A percentile compares a stretch with the other conserved stretches of the same genome.
phyloP scores from a whole-genome alignment of 192 early-diverging fungal genomes.

The Coemansia sp. region DNA sequence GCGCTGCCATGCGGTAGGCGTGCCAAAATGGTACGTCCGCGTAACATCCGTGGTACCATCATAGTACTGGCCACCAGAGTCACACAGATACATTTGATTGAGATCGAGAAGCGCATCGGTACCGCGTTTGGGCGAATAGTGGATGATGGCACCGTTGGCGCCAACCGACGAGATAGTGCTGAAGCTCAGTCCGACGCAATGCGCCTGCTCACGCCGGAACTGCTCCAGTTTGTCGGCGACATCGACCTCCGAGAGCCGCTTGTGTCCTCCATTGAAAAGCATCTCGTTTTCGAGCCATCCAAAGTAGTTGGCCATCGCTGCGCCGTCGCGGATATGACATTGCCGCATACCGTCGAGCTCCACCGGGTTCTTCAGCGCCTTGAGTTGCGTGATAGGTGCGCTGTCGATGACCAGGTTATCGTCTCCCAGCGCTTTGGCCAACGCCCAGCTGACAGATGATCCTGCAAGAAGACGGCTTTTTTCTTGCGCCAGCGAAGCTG shows the following conservation, averaged over 20 bases:
- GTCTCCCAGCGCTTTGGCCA: conserved; percentile 72
- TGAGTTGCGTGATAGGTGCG: conserved; percentile 76
- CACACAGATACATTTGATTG: conserved; percentile 86
- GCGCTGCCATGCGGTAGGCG: conserved; percentile 80
- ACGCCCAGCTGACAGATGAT: conserved; percentile 67
- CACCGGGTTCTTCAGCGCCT: conserved; percentile 89
- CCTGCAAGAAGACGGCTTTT: conserved; percentile 65
- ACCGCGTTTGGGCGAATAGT: conserved; percentile 89
- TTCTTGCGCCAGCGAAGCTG: conserved; percentile 6
- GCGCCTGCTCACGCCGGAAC: conserved; percentile 70
- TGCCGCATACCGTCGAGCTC: conserved; percentile 93
- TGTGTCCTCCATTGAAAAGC: conserved; percentile 58
- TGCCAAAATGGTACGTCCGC: conserved; percentile 88
- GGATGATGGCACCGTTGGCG: conserved; percentile 96
- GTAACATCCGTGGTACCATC: conserved; percentile 99
- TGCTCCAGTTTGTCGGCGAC: conserved; percentile 82
- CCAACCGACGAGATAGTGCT: conserved; percentile 96
- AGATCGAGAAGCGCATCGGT: conserved; percentile 73
- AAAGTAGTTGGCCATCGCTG: conserved; percentile 83
- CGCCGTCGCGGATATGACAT: conserved; percentile 87
- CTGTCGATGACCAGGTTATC: conserved; percentile 56
- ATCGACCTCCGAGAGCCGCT: conserved; percentile 75
- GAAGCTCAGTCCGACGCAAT: conserved; percentile 93
- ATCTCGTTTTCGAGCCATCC: conserved; percentile 95
- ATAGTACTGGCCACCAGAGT: conserved; percentile 94